Conservation (phyloP, 352 stramenopile species). For the Phytophthora crassamura region DNA sequence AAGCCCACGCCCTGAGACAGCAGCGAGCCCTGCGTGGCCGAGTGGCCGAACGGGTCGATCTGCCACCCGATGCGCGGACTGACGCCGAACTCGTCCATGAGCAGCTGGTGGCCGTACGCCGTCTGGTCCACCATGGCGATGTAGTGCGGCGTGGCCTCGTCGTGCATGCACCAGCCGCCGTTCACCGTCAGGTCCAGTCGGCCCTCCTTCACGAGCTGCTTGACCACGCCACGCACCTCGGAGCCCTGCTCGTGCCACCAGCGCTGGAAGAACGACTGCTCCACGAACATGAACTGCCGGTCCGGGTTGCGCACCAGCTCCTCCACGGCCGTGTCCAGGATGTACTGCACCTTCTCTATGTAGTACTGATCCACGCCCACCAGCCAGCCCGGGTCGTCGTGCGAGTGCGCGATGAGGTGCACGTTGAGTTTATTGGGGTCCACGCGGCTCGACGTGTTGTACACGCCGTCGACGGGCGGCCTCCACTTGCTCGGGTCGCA, state of each 20-base stretch:
- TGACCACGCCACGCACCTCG: constrained; percentile 74
- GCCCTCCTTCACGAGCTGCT: constrained; percentile 90
- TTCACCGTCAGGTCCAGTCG: constrained; percentile 95
- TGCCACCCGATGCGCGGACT: constrained; percentile 97
- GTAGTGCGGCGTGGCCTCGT: constrained; percentile 97
- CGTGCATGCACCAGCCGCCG: constrained; percentile 99
- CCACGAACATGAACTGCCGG: constrained; percentile 96
- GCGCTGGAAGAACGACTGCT: constrained; percentile 96
- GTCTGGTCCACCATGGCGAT: constrained; percentile 99
- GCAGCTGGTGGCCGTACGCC: constrained; percentile 95
- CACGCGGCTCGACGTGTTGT: constrained; percentile 66
- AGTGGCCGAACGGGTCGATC: constrained; percentile 97
- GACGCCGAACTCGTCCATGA: constrained; percentile 94
- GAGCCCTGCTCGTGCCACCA: constrained; percentile 95
- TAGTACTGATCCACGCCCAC: constrained; percentile 99
- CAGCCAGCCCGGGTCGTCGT: constrained; percentile 96
- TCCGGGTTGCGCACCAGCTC: constrained; percentile 90
- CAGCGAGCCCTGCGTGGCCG: constrained; percentile 92
- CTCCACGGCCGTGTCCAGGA: constrained; percentile 93
- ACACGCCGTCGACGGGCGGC: constrained; percentile 63
- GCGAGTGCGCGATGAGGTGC: constrained; percentile 96
- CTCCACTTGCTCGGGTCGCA: constrained; percentile 79
- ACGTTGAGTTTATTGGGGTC: constrained; percentile 92
- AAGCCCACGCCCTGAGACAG: constrained; percentile 94
- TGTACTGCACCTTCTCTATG: constrained; percentile 93